Conservation (phyloP, 371 early-diverging fungal genomes). For the Caulochytrium protostelioides region DNA sequence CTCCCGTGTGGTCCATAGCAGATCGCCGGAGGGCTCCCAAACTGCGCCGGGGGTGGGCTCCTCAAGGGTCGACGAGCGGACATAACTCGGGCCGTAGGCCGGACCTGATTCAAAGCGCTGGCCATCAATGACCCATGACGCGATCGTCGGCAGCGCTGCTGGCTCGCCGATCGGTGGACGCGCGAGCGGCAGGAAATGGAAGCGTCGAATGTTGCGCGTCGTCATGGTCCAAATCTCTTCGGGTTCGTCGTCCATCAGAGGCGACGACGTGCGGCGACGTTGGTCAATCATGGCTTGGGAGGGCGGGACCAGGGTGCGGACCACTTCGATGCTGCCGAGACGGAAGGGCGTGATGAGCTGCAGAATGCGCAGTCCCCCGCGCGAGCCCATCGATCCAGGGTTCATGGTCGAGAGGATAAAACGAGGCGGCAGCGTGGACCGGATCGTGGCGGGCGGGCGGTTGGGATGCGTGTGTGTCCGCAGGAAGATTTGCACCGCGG, state of each 20-base stretch:
- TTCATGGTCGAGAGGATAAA: conserved; percentile 39
- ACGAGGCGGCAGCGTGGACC: conserved; percentile 15
- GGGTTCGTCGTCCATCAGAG: conserved; percentile 8
- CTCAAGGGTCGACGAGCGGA: too few species aligned
- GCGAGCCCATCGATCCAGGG: conserved; percentile 37
- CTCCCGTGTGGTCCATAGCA: conserved; percentile 23
- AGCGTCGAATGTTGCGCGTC: conserved; percentile 30
- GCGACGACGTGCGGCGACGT: conserved; percentile 6
- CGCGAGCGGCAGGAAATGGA: conserved; percentile 18
- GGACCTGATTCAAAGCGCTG: too few species aligned
- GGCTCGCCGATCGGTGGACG: too few species aligned
- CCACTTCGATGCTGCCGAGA: too few species aligned
- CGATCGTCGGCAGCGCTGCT: too few species aligned
- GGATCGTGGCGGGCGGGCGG: conserved; percentile 5
- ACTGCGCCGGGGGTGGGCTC: too few species aligned
- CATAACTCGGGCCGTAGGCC: too few species aligned
- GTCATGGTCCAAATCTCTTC: conserved; percentile 17
- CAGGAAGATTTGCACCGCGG: conserved; percentile 21
- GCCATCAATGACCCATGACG: too few species aligned
- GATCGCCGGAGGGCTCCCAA: conserved; percentile 10
- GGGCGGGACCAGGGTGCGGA: too few species aligned
- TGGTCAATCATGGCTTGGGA: too few species aligned
- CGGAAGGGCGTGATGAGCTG: conserved; percentile 37
- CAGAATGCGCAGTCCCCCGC: conserved; percentile 35
- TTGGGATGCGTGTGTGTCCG: conserved; percentile 3